phyloP scores from a whole-genome alignment of 805 yeast species.

The Kluyveromyces lactis region DNA sequence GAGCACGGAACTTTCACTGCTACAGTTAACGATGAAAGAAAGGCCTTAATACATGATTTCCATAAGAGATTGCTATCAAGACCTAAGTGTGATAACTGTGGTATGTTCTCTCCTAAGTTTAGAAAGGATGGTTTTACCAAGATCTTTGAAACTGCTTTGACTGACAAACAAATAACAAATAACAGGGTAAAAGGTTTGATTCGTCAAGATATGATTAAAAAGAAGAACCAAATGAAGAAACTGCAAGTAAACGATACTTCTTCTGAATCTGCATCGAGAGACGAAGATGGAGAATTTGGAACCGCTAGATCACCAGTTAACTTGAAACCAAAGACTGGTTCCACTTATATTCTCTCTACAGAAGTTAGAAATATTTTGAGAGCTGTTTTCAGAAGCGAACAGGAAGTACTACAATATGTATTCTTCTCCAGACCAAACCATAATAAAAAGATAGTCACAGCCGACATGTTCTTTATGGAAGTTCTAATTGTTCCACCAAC shows the following conservation, averaged over 20 bases:
- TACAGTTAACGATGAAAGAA: constrained; percentile 81
- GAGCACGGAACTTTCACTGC: constrained; percentile 71
- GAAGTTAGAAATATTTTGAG: constrained; percentile 77
- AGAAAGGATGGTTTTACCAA: constrained; percentile 93
- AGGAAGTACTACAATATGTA: constrained; percentile 53
- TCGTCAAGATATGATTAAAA: constrained; percentile 63
- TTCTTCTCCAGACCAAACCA: constrained; percentile 74
- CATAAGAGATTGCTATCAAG: constrained; percentile 66
- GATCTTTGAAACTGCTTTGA: constrained; percentile 79
- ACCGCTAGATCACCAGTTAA: constrained; percentile 39
- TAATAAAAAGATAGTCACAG: constrained; percentile 36
- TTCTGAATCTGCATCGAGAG: constrained; percentile 18
- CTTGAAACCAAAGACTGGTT: constrained; percentile 53
- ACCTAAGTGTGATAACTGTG: constrained; percentile 91
- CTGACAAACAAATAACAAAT: constrained; percentile 71
- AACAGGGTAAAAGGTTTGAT: constrained; percentile 75
- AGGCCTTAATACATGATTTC: constrained; percentile 60
- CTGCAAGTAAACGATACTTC: constrained; percentile 24
- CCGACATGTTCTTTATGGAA: constrained; percentile 87
- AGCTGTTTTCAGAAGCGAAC: constrained; percentile 69
- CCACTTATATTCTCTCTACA: constrained; percentile 79
- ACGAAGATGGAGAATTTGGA: constrained; percentile 22
- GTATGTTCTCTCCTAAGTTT: constrained; percentile 87
- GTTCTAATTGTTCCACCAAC: constrained; percentile 93
- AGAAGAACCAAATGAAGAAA: constrained; percentile 24